phyloP scores from a whole-genome alignment of 441 rosid species.

The Melianthus villosus region DNA sequence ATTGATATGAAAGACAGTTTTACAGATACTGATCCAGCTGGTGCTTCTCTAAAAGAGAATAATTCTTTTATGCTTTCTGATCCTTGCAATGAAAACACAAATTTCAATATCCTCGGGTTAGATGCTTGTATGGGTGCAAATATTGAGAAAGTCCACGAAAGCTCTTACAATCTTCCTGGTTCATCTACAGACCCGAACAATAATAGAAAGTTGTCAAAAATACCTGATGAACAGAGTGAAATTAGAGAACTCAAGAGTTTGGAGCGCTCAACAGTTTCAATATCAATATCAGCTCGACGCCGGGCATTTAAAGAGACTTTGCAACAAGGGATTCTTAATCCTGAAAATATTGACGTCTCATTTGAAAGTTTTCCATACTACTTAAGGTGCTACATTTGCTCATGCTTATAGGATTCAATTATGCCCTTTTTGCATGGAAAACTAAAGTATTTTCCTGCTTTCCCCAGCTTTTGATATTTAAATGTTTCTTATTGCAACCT shows the following conservation, averaged over 20 bases:
- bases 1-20: slow-evolving; percentile 53
- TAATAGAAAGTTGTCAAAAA: slow-evolving; percentile 38
- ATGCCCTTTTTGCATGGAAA: not conserved
- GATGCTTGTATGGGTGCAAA: slow-evolving; percentile 40
- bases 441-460: not conserved
- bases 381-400: slow-evolving; percentile 38
- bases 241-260: slow-evolving; percentile 35
- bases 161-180: slow-evolving; percentile 26
- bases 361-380: slow-evolving; percentile 80
- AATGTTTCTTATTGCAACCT: not conserved
- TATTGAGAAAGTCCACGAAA: slow-evolving; percentile 34
- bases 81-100: slow-evolving; percentile 35
- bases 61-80: slow-evolving; percentile 28
- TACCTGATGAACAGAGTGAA: slow-evolving; percentile 48
- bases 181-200: slow-evolving; percentile 40
- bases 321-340: slow-evolving; percentile 45
- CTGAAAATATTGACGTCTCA: slow-evolving; percentile 57
- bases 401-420: not conserved
- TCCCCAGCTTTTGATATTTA: too few relatives aligned
- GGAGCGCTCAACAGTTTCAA: slow-evolving; percentile 29
- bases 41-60: slow-evolving; percentile 32
- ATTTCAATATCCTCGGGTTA: slow-evolving; percentile 31
- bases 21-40: slow-evolving; percentile 33
- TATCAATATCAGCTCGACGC: slow-evolving; percentile 46
- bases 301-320: slow-evolving; percentile 60